phyloP scores from a whole-genome alignment of 768 basidiomycete genomes.

The Terana coerulea region DNA sequence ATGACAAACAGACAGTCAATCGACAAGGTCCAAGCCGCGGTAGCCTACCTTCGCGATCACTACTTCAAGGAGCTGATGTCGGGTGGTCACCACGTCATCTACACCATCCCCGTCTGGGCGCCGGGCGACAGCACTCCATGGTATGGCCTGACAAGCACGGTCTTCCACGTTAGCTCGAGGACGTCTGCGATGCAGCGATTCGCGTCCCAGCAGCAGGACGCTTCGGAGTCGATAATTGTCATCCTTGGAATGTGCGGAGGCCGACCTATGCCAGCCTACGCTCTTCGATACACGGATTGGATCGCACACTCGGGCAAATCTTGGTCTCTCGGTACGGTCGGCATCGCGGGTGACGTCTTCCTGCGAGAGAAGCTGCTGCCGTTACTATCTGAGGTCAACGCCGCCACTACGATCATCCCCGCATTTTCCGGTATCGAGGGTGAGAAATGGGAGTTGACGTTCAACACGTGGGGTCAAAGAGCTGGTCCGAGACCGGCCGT shows the following conservation, averaged over 20 bases:
- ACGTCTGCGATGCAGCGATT: background rate
- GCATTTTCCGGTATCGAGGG: constrained; percentile 10
- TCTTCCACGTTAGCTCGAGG: constrained; percentile 18
- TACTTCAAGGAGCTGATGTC: constrained; percentile 19
- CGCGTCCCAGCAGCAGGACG: background rate
- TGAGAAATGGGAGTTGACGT: constrained; percentile 15
- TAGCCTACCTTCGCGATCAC: constrained; percentile 19
- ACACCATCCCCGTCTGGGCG: constrained; percentile 22
- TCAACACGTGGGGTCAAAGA: constrained; percentile 17
- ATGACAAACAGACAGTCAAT: constrained; percentile 14
- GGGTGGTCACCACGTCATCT: constrained; percentile 20
- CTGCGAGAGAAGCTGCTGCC: constrained; percentile 19
- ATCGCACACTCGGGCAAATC: constrained; percentile 12
- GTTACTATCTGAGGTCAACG: constrained; percentile 20
- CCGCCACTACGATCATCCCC: constrained; percentile 23
- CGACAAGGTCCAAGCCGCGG: constrained; percentile 18
- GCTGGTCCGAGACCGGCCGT: background rate
- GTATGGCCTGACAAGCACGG: constrained; percentile 14
- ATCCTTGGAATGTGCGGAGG: constrained; percentile 21
- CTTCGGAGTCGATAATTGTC: constrained; percentile 17
- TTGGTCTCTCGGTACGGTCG: constrained; percentile 20
- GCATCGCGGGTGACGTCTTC: constrained; percentile 20
- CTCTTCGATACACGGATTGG: constrained; percentile 17
- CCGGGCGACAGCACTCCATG: background rate
- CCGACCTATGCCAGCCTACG: constrained; percentile 12